A percentile compares a stretch with the other conserved stretches of the same genome.
These are phyloP conservation scores for Eucalyptus camaldulensis DNA, from an alignment of 345 rosid genomes.

Conservation along the genomic window DNA sequence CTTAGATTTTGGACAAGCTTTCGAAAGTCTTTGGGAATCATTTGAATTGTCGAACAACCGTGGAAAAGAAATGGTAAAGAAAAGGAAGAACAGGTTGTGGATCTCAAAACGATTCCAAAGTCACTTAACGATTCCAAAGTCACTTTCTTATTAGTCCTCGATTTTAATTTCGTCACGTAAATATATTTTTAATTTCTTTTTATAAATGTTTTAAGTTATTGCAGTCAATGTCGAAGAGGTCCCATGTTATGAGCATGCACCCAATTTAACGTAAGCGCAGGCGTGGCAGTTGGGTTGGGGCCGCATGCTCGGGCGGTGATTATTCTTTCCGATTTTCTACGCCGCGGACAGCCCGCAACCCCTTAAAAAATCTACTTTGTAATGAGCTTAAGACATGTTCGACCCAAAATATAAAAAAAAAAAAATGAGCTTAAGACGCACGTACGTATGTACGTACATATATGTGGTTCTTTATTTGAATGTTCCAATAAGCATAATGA, in stretches of 20 bases:
- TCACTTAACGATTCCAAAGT: too few relatives aligned
- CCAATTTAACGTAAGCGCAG: not conserved
- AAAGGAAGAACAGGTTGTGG: not conserved
- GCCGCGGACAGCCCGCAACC: not conserved
- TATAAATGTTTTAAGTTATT: not conserved
- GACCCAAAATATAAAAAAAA: too few relatives aligned
- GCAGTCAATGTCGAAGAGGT: not conserved
- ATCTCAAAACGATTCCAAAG: not conserved
- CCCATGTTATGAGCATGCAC: not conserved
- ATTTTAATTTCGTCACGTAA: not conserved
- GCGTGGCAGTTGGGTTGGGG: not conserved
- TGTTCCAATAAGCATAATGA: not conserved
- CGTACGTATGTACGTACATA: not conserved
- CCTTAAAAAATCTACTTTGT: not conserved
- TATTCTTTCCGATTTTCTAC: not conserved
- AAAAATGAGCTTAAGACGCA: not conserved
- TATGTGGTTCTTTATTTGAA: not conserved
- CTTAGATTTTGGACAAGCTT: not conserved
- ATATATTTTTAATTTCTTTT: not conserved
- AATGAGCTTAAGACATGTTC: not conserved
- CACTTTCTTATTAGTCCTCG: not conserved
- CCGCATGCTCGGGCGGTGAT: not conserved
- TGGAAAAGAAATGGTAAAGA: not conserved
- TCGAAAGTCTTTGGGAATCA: not conserved
- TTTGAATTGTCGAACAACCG: not conserved